A percentile compares a stretch with the other conserved stretches of the same genome.
phyloP scores from a whole-genome alignment of 495 filamentous ascomycete species.

The Acidiella bohemica region DNA sequence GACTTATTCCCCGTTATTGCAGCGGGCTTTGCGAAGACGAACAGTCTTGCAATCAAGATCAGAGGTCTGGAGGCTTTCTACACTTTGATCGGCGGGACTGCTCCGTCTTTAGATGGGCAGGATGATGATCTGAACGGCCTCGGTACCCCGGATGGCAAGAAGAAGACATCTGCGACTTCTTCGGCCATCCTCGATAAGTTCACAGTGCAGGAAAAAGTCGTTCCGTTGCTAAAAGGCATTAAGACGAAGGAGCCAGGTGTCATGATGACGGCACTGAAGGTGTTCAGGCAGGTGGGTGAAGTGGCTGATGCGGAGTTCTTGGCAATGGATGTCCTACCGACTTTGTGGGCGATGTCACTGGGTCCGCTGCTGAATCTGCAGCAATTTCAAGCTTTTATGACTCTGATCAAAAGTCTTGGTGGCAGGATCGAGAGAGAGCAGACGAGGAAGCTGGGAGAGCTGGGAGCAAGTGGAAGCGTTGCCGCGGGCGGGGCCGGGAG shows the following conservation, averaged over 20 bases:
- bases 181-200: conserved; percentile 83
- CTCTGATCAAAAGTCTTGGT: conserved; percentile 67
- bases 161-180: conserved; percentile 22
- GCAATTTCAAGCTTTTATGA: conserved; percentile 83
- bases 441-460: conserved; percentile 69
- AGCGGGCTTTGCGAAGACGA: conserved; percentile 78
- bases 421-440: conserved; percentile 75
- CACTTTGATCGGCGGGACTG: conserved; percentile 66
- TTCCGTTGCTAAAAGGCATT: conserved; percentile 79
- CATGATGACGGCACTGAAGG: conserved; percentile 83
- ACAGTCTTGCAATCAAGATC: conserved; percentile 85
- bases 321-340: conserved; percentile 76
- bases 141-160: conserved; percentile 5
- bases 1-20: conserved; percentile 89
- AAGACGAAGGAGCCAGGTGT: conserved; percentile 97
- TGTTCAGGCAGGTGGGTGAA: conserved; percentile 67
- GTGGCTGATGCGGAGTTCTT: conserved; percentile 85
- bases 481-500: not conserved
- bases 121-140: conserved; percentile 61
- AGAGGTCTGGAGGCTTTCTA: conserved; percentile 78
- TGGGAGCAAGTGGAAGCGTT: conserved; percentile 33
- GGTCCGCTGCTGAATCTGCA: conserved; percentile 74
- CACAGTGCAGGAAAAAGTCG: conserved; percentile 90
- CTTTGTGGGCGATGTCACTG: conserved; percentile 83
- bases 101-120: conserved; percentile 26